phyloP scores from a whole-genome alignment of 768 basidiomycete genomes.

The Asterophora parasitica region DNA sequence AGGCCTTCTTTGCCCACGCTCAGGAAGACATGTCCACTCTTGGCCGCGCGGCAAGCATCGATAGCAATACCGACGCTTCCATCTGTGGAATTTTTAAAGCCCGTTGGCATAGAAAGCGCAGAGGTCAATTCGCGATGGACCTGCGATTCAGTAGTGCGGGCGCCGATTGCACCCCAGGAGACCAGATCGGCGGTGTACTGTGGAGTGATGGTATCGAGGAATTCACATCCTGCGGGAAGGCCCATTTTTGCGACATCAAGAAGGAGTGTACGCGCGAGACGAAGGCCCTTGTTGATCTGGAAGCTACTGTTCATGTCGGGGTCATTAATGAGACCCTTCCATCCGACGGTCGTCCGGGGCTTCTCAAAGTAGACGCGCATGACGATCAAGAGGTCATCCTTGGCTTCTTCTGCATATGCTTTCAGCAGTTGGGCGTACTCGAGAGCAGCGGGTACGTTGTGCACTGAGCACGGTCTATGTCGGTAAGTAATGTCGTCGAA shows the following conservation, averaged over 20 bases:
- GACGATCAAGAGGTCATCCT: conserved; percentile 86
- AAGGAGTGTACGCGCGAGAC: conserved; percentile 80
- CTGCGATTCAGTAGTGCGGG: conserved; percentile 88
- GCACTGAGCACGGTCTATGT: conserved; percentile 87
- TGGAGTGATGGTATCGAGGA: conserved; percentile 61
- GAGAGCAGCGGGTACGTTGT: conserved; percentile 79
- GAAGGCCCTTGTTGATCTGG: conserved; percentile 95
- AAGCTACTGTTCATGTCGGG: conserved; percentile 90
- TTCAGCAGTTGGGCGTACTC: conserved; percentile 82
- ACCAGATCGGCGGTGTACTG: conserved; percentile 91
- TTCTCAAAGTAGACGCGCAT: conserved; percentile 99
- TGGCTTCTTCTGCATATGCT: conserved; percentile 73
- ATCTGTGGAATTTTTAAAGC: conserved; percentile 99
- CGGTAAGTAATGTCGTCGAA: neutral
- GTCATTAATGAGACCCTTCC: conserved; percentile 99
- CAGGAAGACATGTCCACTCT: conserved; percentile 89
- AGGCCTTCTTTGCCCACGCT: conserved; percentile 96
- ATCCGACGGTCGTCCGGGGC: conserved; percentile 92
- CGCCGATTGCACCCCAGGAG: conserved; percentile 96
- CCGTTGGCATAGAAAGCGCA: conserved; percentile 91
- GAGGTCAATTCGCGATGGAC: conserved; percentile 87
- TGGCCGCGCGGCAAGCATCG: conserved; percentile 92
- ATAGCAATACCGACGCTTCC: conserved; percentile 88
- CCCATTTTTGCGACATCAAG: conserved; percentile 89
- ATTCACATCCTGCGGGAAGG: conserved; percentile 94